These are phyloP conservation scores for Calonectria pteridis DNA, from an alignment of 2,329 filamentous ascomycete species.

Conservation along the genomic window DNA sequence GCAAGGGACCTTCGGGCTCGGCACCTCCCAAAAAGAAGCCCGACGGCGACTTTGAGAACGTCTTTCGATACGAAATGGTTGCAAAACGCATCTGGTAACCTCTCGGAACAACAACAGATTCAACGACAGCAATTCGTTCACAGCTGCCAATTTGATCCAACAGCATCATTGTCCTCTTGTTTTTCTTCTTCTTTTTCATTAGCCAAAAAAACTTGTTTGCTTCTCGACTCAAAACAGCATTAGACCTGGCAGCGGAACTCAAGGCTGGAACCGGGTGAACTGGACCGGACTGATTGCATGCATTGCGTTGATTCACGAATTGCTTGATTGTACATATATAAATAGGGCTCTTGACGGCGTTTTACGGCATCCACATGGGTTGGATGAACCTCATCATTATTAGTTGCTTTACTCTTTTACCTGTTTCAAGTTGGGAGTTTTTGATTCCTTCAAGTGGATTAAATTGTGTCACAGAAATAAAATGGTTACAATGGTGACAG, in stretches of 20 bases:
- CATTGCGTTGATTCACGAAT: not conserved
- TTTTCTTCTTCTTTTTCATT: not conserved
- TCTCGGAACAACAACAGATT: not conserved
- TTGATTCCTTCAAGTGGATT: not conserved
- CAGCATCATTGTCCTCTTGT: not conserved
- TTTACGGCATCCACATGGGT: not conserved
- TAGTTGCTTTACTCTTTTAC: not conserved
- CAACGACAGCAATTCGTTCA: not conserved
- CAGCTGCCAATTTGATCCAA: not conserved
- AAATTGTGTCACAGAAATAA: not conserved
- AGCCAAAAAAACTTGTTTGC: not conserved
- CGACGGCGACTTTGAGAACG: constrained; percentile 67
- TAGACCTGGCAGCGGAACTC: constrained; percentile 16
- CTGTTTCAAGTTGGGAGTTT: not conserved
- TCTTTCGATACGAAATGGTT: constrained; percentile 93
- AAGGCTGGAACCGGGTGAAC: constrained; percentile 22
- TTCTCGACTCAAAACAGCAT: not conserved
- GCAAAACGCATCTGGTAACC: constrained; percentile 93
- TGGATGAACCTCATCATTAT: not conserved
- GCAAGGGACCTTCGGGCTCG: constrained; percentile 56
- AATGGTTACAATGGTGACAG: not conserved
- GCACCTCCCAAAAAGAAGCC: constrained; percentile 65
- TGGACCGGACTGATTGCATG: constrained; percentile 9
- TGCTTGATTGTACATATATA: constrained; percentile 4
- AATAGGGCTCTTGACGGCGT: not conserved